phyloP scores from a whole-genome alignment of 352 stramenopile genomes.

The Phytophthora idaei region DNA sequence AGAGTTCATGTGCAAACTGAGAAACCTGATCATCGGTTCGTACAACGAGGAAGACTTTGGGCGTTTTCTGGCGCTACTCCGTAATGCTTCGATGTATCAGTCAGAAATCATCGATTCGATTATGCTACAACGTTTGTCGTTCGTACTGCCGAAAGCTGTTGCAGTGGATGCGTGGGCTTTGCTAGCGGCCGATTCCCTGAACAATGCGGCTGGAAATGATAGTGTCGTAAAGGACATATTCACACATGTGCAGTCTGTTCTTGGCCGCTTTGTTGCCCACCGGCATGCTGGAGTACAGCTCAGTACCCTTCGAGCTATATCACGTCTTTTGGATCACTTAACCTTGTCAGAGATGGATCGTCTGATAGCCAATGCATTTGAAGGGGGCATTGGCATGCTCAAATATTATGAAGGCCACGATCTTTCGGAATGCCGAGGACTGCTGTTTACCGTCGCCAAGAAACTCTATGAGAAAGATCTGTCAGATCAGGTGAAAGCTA shows the following conservation, averaged over 20 bases:
- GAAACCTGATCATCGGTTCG: constrained; percentile 48
- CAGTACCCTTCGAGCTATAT: constrained; percentile 47
- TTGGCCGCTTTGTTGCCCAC: constrained; percentile 61
- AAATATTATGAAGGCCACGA: constrained; percentile 42
- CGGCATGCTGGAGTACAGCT: constrained; percentile 57
- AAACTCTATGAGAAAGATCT: constrained; percentile 43
- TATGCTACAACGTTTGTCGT: constrained; percentile 78
- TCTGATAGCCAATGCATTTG: constrained; percentile 30
- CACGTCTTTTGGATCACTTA: constrained; percentile 44
- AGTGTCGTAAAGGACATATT: constrained; percentile 49
- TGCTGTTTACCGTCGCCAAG: constrained; percentile 52
- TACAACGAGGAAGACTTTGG: constrained; percentile 74
- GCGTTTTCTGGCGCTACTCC: constrained; percentile 64
- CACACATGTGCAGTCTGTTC: constrained; percentile 48
- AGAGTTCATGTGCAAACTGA: constrained; percentile 44
- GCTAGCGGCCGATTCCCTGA: constrained; percentile 50
- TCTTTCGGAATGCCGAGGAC: constrained; percentile 39
- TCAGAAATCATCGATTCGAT: constrained; percentile 57
- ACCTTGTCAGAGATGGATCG: constrained; percentile 26
- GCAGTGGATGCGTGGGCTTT: constrained; percentile 65
- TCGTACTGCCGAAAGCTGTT: constrained; percentile 65
- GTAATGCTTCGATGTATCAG: constrained; percentile 68
- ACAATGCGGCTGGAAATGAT: constrained; percentile 49
- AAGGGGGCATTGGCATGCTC: constrained; percentile 52
- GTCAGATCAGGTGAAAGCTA: constrained; percentile 16